Conservation (phyloP, 2,329 filamentous ascomycete species). For the Calonectria ilicicola region DNA sequence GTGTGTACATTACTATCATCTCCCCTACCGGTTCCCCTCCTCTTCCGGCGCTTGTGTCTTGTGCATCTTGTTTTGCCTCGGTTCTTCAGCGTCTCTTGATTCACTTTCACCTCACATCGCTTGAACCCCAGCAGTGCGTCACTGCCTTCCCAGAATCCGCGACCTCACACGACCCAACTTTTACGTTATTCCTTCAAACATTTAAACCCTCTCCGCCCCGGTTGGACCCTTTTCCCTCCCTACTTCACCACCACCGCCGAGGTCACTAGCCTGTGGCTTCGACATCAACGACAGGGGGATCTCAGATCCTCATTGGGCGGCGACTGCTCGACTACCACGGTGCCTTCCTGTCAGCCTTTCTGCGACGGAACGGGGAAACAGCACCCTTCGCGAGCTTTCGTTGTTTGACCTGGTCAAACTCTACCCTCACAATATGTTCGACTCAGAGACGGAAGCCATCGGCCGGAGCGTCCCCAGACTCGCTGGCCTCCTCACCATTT, state of each 20-base stretch:
- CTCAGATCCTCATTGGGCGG: conserved; percentile 18
- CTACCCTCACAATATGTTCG: conserved; percentile 35
- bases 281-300: conserved; percentile 7
- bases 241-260: conserved; percentile 15
- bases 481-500: conserved; percentile 29
- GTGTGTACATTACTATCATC: conserved; percentile 41
- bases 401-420: conserved; percentile 29
- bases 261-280: conserved; percentile 7
- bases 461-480: conserved; percentile 31
- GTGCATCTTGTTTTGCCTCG: conserved; percentile 42
- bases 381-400: conserved; percentile 27
- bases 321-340: conserved; percentile 22
- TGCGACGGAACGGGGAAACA: conserved; percentile 32
- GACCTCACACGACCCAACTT: conserved; percentile 29
- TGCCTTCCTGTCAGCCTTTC: conserved; percentile 26
- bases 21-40: conserved; percentile 30
- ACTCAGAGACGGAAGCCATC: conserved; percentile 29
- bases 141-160: conserved; percentile 30
- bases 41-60: conserved; percentile 38
- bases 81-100: conserved; percentile 43
- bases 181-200: conserved; percentile 19
- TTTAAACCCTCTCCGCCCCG: conserved; percentile 24
- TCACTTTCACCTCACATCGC: conserved; percentile 33
- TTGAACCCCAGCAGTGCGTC: conserved; percentile 35
- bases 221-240: conserved; percentile 23